Evolutionary conservation across 352 stramenopile species (phyloP), one percentile per base, ranked within the genome.

Genomic region (Pelagophyceae sp.): DNA sequence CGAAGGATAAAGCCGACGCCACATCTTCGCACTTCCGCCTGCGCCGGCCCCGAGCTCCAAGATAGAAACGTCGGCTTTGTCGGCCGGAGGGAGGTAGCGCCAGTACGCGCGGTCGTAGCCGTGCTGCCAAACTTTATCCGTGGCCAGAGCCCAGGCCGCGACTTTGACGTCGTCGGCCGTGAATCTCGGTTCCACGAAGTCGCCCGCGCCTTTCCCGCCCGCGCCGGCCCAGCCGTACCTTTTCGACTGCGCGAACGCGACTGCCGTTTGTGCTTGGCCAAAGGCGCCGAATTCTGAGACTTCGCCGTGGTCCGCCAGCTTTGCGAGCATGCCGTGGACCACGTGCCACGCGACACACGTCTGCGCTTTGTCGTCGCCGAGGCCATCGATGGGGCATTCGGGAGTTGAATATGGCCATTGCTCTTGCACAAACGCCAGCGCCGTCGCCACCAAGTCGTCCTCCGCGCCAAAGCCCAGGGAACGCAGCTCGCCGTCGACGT

Each of bases 41-140:
- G 25, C 45, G 15, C 38, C 75, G 37, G 50, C 61, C 25, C 75
- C 75, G 74, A 78, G 61, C 58, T 78, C 75, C 15, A 78, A 31
- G 27, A 78, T 67, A n/a, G 33, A 63, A 1, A 75, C 20, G 1
- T 3, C 38, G 15, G 51, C 23, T 50, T 33, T 2, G 15, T 51
- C n/a, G 23, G 29, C 33, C 75, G n/a, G 25, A 3, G 38, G 61
- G 15, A 78, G 61, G 38, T 69, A 61, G 5, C 61, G 40, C 60
- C 74, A 67, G 54, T 78, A 78, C 58, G 76, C 54, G 31, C 75
- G 45, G 29, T 78, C 38, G 75, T 78, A 78, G 32, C 75, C 75
- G 60, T 78, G 75, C 38, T 78, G 54, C 15, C 20, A 32, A 23
- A 78, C 75, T 23, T 54, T 54, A 23, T 54, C 45, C 45, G 45